Conservation (phyloP, 768 basidiomycete genomes). For the Pisolithus marmoratus region DNA sequence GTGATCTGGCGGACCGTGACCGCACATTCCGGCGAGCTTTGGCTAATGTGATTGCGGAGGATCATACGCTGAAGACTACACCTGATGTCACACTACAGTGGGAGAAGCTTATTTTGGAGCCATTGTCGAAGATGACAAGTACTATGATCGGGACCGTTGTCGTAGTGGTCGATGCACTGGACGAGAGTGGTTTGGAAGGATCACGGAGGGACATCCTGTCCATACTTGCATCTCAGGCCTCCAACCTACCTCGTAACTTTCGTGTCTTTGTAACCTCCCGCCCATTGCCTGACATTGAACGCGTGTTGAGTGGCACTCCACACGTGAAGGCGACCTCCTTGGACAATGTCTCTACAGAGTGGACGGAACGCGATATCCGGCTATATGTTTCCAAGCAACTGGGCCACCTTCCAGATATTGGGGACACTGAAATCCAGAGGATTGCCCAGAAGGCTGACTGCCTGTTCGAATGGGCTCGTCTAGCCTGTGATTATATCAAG, state of each 20-base stretch:
- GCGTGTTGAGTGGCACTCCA: not conserved
- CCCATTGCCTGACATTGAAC: constrained; percentile 21
- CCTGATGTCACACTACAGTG: constrained; percentile 7
- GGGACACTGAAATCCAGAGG: not conserved
- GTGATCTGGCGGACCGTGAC: not conserved
- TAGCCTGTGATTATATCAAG: constrained; percentile 11
- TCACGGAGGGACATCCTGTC: constrained; percentile 11
- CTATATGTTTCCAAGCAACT: not conserved
- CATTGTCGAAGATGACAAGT: constrained; percentile 4
- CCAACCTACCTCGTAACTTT: constrained; percentile 37
- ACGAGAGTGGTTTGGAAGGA: constrained; percentile 8
- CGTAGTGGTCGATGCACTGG: constrained; percentile 23
- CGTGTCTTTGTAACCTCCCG: constrained; percentile 30
- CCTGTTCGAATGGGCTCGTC: constrained; percentile 18
- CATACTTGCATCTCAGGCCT: constrained; percentile 33
- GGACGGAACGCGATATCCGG: not conserved
- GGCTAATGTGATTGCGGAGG: not conserved
- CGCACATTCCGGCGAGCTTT: not conserved
- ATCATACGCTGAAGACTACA: not conserved
- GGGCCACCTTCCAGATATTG: not conserved
- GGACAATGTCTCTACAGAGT: not conserved
- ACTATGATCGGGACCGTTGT: constrained; percentile 13
- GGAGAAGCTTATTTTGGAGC: constrained; percentile 14
- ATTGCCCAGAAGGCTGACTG: constrained; percentile 11
- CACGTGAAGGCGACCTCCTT: not conserved